Conservation (phyloP, 805 yeast species). For the Metschnikowia reukaufii region DNA sequence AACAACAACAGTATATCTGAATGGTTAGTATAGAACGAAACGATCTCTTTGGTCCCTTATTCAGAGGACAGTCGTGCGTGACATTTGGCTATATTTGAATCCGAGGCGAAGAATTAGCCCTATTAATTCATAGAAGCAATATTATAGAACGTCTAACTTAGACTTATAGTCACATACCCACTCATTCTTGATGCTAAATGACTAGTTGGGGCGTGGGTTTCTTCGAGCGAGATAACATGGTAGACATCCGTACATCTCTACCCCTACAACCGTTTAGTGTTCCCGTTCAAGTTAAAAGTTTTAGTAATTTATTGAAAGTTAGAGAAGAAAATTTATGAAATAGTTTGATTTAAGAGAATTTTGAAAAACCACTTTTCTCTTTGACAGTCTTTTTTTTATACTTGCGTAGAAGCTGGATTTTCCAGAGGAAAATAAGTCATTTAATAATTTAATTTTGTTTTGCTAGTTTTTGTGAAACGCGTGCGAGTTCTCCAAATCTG, state of each 20-base stretch:
- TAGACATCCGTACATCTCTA: constrained; percentile 12
- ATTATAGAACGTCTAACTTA: too few relatives aligned
- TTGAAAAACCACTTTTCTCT: not conserved
- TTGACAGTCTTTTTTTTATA: not conserved
- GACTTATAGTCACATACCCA: too few relatives aligned
- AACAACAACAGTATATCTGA: constrained; percentile 68
- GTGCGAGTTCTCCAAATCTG: not conserved
- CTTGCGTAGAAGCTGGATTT: not conserved
- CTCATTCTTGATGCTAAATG: constrained; percentile 15
- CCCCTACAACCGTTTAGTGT: not conserved
- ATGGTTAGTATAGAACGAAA: constrained; percentile 5
- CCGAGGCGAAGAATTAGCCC: too few relatives aligned
- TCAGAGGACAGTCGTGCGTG: too few relatives aligned
- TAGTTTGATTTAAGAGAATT: not conserved
- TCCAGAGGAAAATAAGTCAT: not conserved
- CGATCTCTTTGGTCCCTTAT: too few relatives aligned
- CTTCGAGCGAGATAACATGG: constrained; percentile 8
- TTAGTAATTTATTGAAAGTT: too few relatives aligned
- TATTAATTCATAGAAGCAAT: too few relatives aligned
- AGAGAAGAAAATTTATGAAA: too few relatives aligned
- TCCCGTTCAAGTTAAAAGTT: too few relatives aligned
- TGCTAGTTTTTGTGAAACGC: constrained; percentile 3
- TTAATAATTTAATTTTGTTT: not conserved
- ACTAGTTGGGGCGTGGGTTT: not conserved
- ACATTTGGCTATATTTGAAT: too few relatives aligned